Percentiles rank a stretch among this genome's conserved stretches.
These are phyloP conservation scores for Penicillium salamii DNA, from an alignment of 495 filamentous ascomycete genomes.

Conservation along the genomic window DNA sequence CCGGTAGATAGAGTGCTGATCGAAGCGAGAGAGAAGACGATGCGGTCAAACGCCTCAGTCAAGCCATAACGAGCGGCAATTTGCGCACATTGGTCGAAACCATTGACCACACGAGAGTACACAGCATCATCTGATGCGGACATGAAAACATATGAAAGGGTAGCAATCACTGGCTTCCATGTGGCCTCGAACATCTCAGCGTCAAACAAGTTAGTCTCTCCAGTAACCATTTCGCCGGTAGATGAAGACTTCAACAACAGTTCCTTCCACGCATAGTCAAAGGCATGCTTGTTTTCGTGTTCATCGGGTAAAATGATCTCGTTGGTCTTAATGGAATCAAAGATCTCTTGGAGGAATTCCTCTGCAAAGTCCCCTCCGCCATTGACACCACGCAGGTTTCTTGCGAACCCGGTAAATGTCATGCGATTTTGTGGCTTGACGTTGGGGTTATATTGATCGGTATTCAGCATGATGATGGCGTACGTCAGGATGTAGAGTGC, in stretches of 20 bases:
- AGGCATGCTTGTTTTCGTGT: constrained; percentile 92
- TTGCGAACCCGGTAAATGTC: constrained; percentile 74
- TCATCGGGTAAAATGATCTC: constrained; percentile 98
- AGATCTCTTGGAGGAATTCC: constrained; percentile 85
- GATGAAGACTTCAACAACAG: constrained; percentile 81
- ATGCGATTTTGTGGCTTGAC: constrained; percentile 79
- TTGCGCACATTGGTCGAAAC: constrained; percentile 93
- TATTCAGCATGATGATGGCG: constrained; percentile 93
- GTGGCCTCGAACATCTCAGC: constrained; percentile 96
- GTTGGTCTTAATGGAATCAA: constrained; percentile 82
- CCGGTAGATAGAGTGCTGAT: constrained; percentile 84
- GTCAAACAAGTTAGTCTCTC: constrained; percentile 92
- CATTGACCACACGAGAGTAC: constrained; percentile 86
- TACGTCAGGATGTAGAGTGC: constrained; percentile 90
- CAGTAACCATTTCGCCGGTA: constrained; percentile 69
- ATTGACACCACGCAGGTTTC: constrained; percentile 87
- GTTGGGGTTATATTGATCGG: constrained; percentile 93
- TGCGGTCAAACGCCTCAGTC: constrained; percentile 84
- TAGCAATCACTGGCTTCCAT: constrained; percentile 92
- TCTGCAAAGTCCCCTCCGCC: constrained; percentile 77
- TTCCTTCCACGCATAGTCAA: constrained; percentile 97
- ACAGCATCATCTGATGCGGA: constrained; percentile 97
- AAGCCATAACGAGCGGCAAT: constrained; percentile 85
- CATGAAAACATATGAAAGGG: constrained; percentile 97
- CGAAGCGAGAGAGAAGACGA: constrained; percentile 81